Evolutionary conservation across 2,329 filamentous ascomycete genomes (phyloP).

Genomic region (Neofusicoccum kwambonambiense): DNA sequence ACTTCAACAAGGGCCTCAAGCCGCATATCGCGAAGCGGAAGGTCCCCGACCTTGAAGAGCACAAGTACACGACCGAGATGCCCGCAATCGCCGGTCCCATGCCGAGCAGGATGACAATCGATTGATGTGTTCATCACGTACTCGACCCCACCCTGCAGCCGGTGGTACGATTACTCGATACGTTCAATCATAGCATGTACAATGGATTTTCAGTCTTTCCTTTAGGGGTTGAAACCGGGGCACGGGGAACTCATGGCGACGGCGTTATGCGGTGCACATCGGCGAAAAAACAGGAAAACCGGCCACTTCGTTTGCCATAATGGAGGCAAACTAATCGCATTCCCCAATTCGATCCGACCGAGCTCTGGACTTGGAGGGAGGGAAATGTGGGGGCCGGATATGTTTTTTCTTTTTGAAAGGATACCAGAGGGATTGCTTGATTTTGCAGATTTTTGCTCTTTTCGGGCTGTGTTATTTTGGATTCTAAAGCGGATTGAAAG

Average conservation of each 20-base stretch:
- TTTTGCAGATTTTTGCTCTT: conserved; percentile 7
- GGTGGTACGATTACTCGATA: background rate
- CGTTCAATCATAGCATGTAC: conserved; percentile 5
- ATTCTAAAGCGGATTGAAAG: background rate
- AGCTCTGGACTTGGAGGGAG: conserved; percentile 1
- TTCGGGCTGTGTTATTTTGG: conserved; percentile 7
- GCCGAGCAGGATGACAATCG: conserved; percentile 44
- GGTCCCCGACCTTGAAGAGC: conserved; percentile 49
- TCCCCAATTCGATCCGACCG: background rate
- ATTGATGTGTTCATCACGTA: conserved; percentile 23
- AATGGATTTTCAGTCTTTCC: conserved; percentile 6
- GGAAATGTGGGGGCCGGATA: background rate
- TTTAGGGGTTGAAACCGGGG: background rate
- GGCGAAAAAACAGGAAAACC: conserved; percentile 13
- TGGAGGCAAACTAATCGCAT: conserved; percentile 7
- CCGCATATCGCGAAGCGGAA: conserved; percentile 70
- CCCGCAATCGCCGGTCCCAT: conserved; percentile 47
- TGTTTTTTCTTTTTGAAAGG: background rate
- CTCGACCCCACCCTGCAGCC: background rate
- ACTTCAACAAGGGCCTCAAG: conserved; percentile 89
- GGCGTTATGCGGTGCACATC: conserved; percentile 14
- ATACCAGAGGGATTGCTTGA: conserved; percentile 10
- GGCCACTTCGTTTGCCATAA: background rate
- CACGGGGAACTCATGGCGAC: background rate
- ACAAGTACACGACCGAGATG: conserved; percentile 48